Conservation (phyloP, 306 rosid species). For the Gastrolobium villosum region DNA sequence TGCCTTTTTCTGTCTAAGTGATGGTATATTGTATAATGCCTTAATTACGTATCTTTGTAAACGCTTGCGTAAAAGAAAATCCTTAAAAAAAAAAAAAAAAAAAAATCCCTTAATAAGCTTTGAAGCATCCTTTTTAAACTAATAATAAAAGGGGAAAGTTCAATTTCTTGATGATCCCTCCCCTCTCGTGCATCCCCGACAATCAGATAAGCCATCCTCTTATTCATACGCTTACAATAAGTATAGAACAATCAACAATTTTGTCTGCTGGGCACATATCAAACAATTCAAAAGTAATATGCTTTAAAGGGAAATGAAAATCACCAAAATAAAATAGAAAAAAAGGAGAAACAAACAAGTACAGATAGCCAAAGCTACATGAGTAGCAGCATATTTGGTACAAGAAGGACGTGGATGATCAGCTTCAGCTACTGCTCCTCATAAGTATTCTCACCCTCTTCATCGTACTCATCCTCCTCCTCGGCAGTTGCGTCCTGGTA, state of each 20-base stretch:
- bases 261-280: conserved; percentile 3
- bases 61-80: no score
- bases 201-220: neutral
- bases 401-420: neutral
- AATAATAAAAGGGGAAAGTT: no score
- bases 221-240: conserved; percentile 31
- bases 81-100: no score
- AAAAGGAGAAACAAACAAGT: neutral
- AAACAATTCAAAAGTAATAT: conserved; percentile 28
- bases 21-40: no score
- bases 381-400: neutral
- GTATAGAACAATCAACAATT: conserved; percentile 37
- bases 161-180: no score
- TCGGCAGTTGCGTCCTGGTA: conserved; percentile 91
- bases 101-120: no score
- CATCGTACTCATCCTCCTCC: conserved; percentile 80
- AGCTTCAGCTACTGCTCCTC: conserved; percentile 38
- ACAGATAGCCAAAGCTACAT: neutral
- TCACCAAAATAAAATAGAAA: no score
- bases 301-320: conserved; percentile 11
- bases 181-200: no score
- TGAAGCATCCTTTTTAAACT: no score
- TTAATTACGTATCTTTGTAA: no score
- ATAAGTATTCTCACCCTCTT: conserved; percentile 54
- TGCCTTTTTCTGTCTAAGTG: no score